Evolutionary conservation across 805 yeast genomes (phyloP).

Genomic region (Spathaspora arborariae): DNA sequence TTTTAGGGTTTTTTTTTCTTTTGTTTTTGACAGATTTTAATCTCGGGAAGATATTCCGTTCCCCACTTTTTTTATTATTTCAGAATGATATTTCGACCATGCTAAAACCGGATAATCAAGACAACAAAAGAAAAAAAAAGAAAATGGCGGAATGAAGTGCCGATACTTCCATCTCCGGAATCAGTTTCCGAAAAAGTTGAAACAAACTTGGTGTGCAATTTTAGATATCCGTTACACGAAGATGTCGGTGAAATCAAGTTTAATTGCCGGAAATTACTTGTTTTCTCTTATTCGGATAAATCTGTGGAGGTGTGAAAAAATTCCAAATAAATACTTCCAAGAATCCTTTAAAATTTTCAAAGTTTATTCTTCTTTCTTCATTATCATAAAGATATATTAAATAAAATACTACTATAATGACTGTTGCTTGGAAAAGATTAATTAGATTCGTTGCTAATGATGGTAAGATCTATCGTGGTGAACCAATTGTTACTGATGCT

Average conservation of each 20-base stretch:
- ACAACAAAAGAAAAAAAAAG: background rate
- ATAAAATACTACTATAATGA: slow-evolving; percentile 1
- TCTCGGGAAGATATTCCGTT: background rate
- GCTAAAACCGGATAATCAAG: background rate
- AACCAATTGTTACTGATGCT: slow-evolving; percentile 38
- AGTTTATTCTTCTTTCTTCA: background rate
- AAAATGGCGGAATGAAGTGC: background rate
- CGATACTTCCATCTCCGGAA: background rate
- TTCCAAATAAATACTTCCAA: slow-evolving; percentile 2
- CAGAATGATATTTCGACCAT: background rate
- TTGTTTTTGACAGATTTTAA: background rate
- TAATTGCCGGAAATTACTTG: background rate
- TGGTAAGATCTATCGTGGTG: slow-evolving; percentile 43
- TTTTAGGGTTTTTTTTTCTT: too few relatives aligned
- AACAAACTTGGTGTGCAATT: background rate
- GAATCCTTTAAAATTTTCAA: background rate
- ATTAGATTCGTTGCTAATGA: slow-evolving; percentile 46
- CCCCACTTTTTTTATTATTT: background rate
- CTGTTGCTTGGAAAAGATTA: slow-evolving; percentile 18
- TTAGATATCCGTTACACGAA: background rate
- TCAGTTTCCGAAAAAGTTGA: background rate
- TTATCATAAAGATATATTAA: background rate
- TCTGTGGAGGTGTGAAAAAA: slow-evolving; percentile 1
- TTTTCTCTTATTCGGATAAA: background rate
- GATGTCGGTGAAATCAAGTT: background rate